Evolutionary conservation across 306 rosid species (phyloP), one percentile per base, ranked within the genome.

Genomic region (Spatholobus suberectus): DNA sequence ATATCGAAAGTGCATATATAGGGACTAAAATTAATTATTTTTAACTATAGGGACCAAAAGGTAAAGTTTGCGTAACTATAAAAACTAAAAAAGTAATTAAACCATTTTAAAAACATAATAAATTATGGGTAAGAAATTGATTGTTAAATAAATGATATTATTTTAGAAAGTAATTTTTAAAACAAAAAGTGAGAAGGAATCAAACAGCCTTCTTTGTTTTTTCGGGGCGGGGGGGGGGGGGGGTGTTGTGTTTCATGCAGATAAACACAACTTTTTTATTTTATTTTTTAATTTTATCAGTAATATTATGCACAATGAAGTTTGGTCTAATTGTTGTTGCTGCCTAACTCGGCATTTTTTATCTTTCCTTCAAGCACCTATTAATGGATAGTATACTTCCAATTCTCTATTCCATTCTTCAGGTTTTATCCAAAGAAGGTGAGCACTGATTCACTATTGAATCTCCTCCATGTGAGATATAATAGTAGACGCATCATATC

Each of bases 361-460:
- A 18, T 20, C 44, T 34, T 26, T 14, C 18, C 43, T 68, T 8
- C 0, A 79, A 52, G 55, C 23, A 32, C 67, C 32, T 20, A 43
- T 54, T 72, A 44, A 49, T 46, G 14, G 15, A 3, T 51, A 43
- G 8, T 54, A 4, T 13, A 46, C 29, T 51, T 5, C 29, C 17
- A 18, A 41, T 51, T 51, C 40, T 15, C 26, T 14, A 12, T 59
- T 77, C 41, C 37, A 35, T 73, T 46, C 80, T 75, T 47, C 85
- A 74, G 84, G 78, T 51, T 61, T 40, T 59, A 46, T 61, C 32
- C 69, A 20, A 38, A 46, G 66, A 58, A 67, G 83, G 37, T 43
- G 67, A 62, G 15, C 41, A 15, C 23, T 62, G 21, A 14, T 14
- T 29, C 37, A 23, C 61, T 72, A 2, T 2, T 47, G 54, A 70